Evolutionary conservation across 2,329 filamentous ascomycete species (phyloP), one percentile per base, ranked within the genome.

Genomic region (Macroventuria anomochaeta): DNA sequence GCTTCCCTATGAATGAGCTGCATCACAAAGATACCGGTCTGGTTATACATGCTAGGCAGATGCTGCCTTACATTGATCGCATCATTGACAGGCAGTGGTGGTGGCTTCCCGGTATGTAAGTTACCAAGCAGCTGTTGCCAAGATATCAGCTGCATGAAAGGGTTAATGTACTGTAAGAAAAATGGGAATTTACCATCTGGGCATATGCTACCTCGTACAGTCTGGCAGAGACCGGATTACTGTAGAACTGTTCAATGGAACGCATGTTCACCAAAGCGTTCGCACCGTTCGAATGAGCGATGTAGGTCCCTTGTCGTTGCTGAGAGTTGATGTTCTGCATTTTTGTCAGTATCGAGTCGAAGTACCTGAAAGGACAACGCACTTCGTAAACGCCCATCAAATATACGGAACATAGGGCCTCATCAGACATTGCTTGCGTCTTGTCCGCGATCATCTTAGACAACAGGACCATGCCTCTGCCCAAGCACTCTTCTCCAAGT

Each of bases 361-460:
- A 15, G 2, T 8, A 18, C 1, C 5, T 8, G 10, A 5, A 8
- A 1, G 12, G 5, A 13, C 1, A 28, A 7, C 52, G 13, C 59
- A 69, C 69, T 57, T 71, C 69, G 15, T 66, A 71, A 0, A 72
- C 41, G 1, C 68, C 66, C 59, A 73, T 64, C 2, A 72, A 25
- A 55, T 70, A 68, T 0, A 69, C 67, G 1, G 68, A 56, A 37
- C 62, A 64, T 5, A 73, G 49, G 1, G 63, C 58, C 17, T 64
- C 57, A 28, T 73, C 62, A 3, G 64, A 55, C 3, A 47, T 42
- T 13, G 66, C 62, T 28, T 59, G 48, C n/a, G 58, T 49, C 28
- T 60, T 59, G 37, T 71, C 59, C 15, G 61, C 53, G 5, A 72
- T 58, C n/a, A 60, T 53, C 34, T 57, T 64, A 5, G 65, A 63